These are phyloP conservation scores for Coniochaeta prunicola DNA, from an alignment of 2,329 filamentous ascomycete species.

Conservation along the genomic window DNA sequence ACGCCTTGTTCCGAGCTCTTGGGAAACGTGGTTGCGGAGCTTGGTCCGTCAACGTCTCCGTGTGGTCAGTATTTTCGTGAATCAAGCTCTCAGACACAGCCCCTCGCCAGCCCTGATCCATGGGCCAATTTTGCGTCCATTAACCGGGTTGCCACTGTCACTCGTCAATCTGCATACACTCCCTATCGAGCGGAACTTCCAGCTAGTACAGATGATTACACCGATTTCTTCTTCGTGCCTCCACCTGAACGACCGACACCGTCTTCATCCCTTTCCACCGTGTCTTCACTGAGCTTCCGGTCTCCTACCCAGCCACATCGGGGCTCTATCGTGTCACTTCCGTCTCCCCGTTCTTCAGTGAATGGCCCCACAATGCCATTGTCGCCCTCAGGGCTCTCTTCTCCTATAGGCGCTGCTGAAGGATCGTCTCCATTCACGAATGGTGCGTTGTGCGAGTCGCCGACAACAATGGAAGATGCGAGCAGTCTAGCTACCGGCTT, in stretches of 20 bases:
- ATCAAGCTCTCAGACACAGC: not conserved
- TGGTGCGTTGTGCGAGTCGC: not conserved
- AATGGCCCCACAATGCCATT: not conserved
- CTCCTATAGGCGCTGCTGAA: not conserved
- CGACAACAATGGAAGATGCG: not conserved
- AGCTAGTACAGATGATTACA: not conserved
- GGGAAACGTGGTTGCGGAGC: not conserved
- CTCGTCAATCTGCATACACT: not conserved
- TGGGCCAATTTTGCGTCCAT: not conserved
- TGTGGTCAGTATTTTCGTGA: not conserved
- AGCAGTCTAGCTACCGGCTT: not conserved
- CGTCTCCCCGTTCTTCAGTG: not conserved
- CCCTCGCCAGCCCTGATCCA: not conserved
- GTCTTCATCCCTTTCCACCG: not conserved
- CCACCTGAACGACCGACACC: not conserved
- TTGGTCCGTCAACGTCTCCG: not conserved
- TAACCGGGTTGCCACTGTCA: not conserved
- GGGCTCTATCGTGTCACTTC: not conserved
- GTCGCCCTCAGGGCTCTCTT: not conserved
- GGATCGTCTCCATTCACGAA: not conserved
- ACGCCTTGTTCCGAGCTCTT: not conserved
- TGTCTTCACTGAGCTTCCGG: not conserved
- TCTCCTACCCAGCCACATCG: not conserved
- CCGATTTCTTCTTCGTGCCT: not conserved
- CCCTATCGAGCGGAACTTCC: not conserved